These are phyloP conservation scores for Schwanniomyces sp. DNA, from an alignment of 805 yeast species.

Conservation along the genomic window DNA sequence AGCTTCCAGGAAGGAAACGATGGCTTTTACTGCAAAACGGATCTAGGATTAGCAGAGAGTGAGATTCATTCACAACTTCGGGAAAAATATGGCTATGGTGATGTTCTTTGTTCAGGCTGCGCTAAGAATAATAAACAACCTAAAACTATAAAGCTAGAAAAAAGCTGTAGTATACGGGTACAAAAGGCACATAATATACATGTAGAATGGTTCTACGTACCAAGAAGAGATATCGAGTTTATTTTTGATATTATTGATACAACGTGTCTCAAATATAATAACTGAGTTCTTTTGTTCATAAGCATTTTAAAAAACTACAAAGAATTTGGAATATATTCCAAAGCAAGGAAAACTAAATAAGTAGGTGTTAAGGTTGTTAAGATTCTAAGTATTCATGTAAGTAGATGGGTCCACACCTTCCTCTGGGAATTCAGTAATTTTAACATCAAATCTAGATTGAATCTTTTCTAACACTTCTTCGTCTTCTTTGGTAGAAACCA, in stretches of 20 bases:
- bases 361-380: neutral
- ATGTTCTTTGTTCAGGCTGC: constrained; percentile 50
- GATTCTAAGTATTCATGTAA: constrained; percentile 83
- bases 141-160: neutral
- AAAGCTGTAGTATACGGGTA: neutral
- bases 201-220: constrained; percentile 58
- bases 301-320: constrained; percentile 1
- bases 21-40: constrained; percentile 35
- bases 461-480: constrained; percentile 87
- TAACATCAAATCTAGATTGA: constrained; percentile 96
- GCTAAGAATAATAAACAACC: neutral
- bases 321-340: neutral
- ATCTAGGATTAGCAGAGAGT: constrained; percentile 39
- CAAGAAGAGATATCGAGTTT: constrained; percentile 34
- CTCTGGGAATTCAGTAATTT: constrained; percentile 92
- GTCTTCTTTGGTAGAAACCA: constrained; percentile 83
- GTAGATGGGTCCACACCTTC: constrained; percentile 98
- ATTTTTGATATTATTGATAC: constrained; percentile 36
- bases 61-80: constrained; percentile 41
- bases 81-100: constrained; percentile 46
- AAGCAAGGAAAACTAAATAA: neutral
- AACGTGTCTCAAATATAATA: constrained; percentile 12
- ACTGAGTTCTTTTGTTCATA: constrained; percentile 2
- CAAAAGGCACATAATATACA: constrained; percentile 34
- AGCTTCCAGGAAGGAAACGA: constrained; percentile 19